phyloP scores from a whole-genome alignment of 1,284 basidiomycete genomes.

The Lentinula novae-zelandiae region DNA sequence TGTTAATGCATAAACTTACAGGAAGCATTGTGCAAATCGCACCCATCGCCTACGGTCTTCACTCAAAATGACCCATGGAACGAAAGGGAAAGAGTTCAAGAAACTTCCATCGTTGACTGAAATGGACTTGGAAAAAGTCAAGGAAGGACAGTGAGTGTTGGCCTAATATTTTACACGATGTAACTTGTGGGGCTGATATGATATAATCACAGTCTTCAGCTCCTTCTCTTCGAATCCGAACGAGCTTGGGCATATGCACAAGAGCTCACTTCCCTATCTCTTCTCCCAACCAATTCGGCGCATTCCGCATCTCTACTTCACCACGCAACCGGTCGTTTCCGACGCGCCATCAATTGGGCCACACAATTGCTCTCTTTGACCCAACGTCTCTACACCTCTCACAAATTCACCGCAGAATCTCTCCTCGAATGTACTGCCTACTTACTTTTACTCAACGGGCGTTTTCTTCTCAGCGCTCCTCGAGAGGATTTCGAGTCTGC shows the following conservation, averaged over 20 bases:
- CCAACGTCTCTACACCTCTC: conserved; percentile 53
- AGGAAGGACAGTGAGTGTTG: conserved; percentile 74
- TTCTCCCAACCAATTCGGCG: conserved; percentile 49
- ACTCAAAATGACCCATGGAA: conserved; percentile 81
- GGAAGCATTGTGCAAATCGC: conserved; percentile 88
- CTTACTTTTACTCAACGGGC: conserved; percentile 67
- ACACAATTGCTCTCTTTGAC: conserved; percentile 75
- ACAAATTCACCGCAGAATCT: conserved; percentile 47
- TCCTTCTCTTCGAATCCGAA: conserved; percentile 86
- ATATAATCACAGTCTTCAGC: conserved; percentile 58
- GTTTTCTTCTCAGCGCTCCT: conserved; percentile 57
- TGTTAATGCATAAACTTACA: conserved; percentile 24
- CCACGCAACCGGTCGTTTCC: conserved; percentile 77
- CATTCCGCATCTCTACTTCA: conserved; percentile 60
- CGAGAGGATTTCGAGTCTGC: conserved; percentile 78
- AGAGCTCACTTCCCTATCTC: conserved; percentile 61
- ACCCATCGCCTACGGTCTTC: conserved; percentile 84
- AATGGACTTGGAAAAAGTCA: conserved; percentile 51
- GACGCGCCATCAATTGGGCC: conserved; percentile 83
- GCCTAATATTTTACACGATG: background rate
- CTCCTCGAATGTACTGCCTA: conserved; percentile 65
- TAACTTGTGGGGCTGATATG: conserved; percentile 9
- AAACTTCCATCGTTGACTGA: conserved; percentile 58
- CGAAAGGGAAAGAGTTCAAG: conserved; percentile 85
- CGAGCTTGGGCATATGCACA: conserved; percentile 91